Conservation (phyloP, 2,329 filamentous ascomycete species). For the Nothopassalora personata region DNA sequence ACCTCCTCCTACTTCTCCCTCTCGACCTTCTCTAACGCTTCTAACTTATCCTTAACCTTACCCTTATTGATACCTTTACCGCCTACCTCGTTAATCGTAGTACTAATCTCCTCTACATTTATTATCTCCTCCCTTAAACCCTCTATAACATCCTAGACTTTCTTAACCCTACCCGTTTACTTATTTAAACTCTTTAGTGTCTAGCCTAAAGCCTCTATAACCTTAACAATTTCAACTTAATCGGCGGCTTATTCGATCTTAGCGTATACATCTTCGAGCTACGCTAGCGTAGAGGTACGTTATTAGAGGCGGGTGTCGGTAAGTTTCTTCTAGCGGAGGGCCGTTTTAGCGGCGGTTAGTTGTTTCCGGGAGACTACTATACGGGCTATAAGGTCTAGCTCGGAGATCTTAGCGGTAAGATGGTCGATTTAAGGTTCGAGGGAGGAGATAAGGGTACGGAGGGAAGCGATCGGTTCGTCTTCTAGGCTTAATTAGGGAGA, state of each 20-base stretch:
- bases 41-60: conserved; percentile 59
- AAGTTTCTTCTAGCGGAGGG: conserved; percentile 76
- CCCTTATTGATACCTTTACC: conserved; percentile 61
- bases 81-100: conserved; percentile 62
- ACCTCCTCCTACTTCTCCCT: conserved; percentile 38
- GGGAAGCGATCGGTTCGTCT: conserved; percentile 73
- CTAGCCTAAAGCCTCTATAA: conserved; percentile 72
- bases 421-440: conserved; percentile 63
- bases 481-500: conserved; percentile 62
- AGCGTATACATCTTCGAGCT: conserved; percentile 77
- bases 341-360: conserved; percentile 66
- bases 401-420: conserved; percentile 52
- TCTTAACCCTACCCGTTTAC: conserved; percentile 69
- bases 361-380: conserved; percentile 69
- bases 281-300: conserved; percentile 66
- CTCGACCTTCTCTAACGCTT: conserved; percentile 70
- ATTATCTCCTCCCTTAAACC: conserved; percentile 71
- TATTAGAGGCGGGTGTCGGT: conserved; percentile 68
- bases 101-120: conserved; percentile 74
- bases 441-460: conserved; percentile 66
- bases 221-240: conserved; percentile 74
- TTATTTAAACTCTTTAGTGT: conserved; percentile 69
- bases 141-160: conserved; percentile 71
- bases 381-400: conserved; percentile 55
- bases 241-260: conserved; percentile 81